A percentile compares a stretch with the other conserved stretches of the same genome.
These are phyloP conservation scores for Boletellus ananas DNA, from an alignment of 768 basidiomycete species.

Conservation along the genomic window DNA sequence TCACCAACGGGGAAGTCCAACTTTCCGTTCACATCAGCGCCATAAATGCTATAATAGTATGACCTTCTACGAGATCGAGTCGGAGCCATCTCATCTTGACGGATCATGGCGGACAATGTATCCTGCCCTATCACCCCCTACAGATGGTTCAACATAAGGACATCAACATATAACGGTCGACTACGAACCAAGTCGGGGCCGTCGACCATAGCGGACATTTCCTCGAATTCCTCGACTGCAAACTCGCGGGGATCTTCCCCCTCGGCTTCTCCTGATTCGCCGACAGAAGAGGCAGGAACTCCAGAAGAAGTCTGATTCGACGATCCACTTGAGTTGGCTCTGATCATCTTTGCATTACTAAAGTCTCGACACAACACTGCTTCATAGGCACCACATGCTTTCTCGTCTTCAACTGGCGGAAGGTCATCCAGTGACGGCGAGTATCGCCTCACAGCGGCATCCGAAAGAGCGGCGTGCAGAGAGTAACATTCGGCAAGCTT, in stretches of 20 bases:
- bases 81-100: constrained; percentile 64
- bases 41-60: constrained; percentile 41
- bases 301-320: constrained; percentile 4
- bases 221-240: constrained; percentile 18
- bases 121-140: constrained; percentile 74
- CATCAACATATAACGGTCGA: background rate
- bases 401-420: constrained; percentile 49
- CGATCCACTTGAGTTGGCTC: constrained; percentile 18
- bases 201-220: constrained; percentile 5
- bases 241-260: constrained; percentile 18
- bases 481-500: constrained; percentile 49
- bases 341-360: constrained; percentile 30
- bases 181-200: constrained; percentile 26
- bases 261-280: constrained; percentile 11
- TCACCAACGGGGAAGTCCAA: constrained; percentile 58
- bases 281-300: constrained; percentile 1
- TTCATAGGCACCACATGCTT: constrained; percentile 41
- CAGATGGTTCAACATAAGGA: constrained; percentile 7
- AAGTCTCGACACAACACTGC: constrained; percentile 58
- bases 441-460: constrained; percentile 48
- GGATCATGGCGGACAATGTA: constrained; percentile 67
- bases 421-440: constrained; percentile 52
- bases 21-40: constrained; percentile 44
- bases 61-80: constrained; percentile 54
- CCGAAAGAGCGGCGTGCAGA: constrained; percentile 41